These are phyloP conservation scores for Scedosporium dehoogii DNA, from an alignment of 2,329 filamentous ascomycete genomes.

Conservation along the genomic window DNA sequence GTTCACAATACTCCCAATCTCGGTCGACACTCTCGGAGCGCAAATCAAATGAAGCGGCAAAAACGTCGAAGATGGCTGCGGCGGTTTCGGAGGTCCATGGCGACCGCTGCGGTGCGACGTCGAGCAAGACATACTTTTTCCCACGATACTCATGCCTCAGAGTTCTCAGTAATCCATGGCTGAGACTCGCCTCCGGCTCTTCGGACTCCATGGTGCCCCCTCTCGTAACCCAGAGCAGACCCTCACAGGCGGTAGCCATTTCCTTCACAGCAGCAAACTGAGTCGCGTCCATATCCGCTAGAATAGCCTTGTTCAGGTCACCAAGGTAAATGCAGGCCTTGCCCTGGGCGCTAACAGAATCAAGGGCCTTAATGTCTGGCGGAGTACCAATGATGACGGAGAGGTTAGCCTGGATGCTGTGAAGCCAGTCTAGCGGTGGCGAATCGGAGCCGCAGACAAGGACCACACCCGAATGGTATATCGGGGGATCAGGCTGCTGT, in stretches of 20 bases:
- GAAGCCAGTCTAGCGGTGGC: not conserved
- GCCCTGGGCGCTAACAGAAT: not conserved
- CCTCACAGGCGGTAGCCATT: not conserved
- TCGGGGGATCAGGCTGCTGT: not conserved
- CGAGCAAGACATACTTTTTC: not conserved
- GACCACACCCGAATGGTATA: not conserved
- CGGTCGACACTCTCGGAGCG: too few relatives aligned
- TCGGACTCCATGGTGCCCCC: not conserved
- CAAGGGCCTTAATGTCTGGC: too few relatives aligned
- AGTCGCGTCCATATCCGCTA: not conserved
- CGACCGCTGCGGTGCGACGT: not conserved
- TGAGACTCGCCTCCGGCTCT: not conserved
- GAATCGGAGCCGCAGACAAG: not conserved
- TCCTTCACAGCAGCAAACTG: not conserved
- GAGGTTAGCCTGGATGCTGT: not conserved
- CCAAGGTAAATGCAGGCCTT: not conserved
- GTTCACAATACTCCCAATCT: too few relatives aligned
- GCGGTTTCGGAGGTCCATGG: too few relatives aligned
- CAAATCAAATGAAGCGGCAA: too few relatives aligned
- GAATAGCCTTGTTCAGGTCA: not conserved
- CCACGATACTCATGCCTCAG: not conserved
- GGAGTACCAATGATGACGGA: too few relatives aligned
- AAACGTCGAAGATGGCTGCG: too few relatives aligned
- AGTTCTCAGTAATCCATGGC: not conserved
- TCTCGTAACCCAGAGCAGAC: not conserved